Base-by-base conservation (phyloP, 306 rosid genomes). In the Castanea crenata region DNA sequence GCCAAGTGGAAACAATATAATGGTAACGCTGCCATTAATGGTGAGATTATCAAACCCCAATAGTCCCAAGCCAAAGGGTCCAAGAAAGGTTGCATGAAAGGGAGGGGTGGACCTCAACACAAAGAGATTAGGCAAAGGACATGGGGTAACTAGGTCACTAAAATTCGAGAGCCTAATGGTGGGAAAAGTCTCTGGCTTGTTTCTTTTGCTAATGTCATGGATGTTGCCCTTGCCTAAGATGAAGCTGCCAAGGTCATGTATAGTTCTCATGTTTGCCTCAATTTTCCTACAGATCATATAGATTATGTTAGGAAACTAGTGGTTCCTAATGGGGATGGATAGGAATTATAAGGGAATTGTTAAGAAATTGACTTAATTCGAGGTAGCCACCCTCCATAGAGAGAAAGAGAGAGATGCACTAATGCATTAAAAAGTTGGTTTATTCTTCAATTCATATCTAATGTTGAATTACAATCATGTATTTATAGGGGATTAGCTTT, bases 51-150 rank as follows among this genome's bases (percentile, higher is more conserved):
- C 46, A 90, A 76, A 73, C 83, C 80, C 23, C 89, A 0, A 89
- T 83, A 79, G 87, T 83, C 2, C 99, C 97, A 41, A 0, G 96
- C 98, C 1, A 90, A 89, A 75, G 99, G 99, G 31, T 93, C 99
- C 1, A 95, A 93, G 96, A 95, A 95, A 81, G 97, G 99, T 31
- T 95, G 99, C 76, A 93, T 95, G 99, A 91, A 91, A 82, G 99
- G 99, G 3, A 95, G 93, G 65, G 99, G 98, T 23, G 99, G 99
- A 51, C 99, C 99, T 6, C 88, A 88, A 7, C 90, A 86, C 84
- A 89, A 97, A 74, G 99, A 98, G 27, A 97, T 95, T 69, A 88
- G 99, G 76, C 99, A 95, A 83, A 93, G 99, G 78, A 95, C 99
- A 0, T 95, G 98, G 97, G 99, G 99, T 0, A 93, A 91, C 59